Conservation (phyloP, 495 filamentous ascomycete species). For the Penicillium paradoxum region DNA sequence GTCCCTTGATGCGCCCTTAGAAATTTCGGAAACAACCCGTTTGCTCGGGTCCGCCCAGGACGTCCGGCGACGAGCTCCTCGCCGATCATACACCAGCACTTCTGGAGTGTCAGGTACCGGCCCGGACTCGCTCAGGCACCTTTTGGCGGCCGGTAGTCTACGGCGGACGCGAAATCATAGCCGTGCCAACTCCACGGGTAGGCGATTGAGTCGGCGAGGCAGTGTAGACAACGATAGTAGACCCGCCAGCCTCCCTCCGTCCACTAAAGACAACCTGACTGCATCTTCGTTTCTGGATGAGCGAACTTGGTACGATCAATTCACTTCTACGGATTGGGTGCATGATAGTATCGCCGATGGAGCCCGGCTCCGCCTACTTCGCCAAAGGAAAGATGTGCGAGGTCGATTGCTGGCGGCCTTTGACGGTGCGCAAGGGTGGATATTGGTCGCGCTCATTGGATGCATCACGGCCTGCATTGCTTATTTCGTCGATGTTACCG, state of each 20-base stretch:
- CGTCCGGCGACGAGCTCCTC: constrained; percentile 18
- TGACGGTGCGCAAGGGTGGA: constrained; percentile 91
- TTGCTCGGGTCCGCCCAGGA: constrained; percentile 24
- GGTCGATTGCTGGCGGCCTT: constrained; percentile 72
- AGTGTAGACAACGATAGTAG: constrained; percentile 30
- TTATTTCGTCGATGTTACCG: constrained; percentile 83
- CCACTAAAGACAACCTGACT: constrained; percentile 52
- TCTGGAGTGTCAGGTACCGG: constrained; percentile 25
- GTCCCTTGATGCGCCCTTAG: constrained; percentile 32
- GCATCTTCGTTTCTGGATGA: constrained; percentile 64
- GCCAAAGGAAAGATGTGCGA: constrained; percentile 75
- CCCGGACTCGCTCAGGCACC: constrained; percentile 30
- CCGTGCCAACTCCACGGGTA: constrained; percentile 57
- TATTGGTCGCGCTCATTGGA: constrained; percentile 86
- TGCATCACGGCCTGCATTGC: constrained; percentile 80
- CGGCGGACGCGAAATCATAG: constrained; percentile 58
- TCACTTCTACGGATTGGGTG: constrained; percentile 98
- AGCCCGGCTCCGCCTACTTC: constrained; percentile 75
- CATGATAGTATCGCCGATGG: constrained; percentile 96
- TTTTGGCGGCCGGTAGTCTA: constrained; percentile 36
- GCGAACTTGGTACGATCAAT: constrained; percentile 97
- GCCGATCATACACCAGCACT: constrained; percentile 39
- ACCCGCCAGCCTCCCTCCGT: constrained; percentile 43
- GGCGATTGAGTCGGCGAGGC: constrained; percentile 48
- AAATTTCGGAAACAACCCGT: constrained; percentile 35